phyloP scores from a whole-genome alignment of 805 yeast genomes.

The Isabelozyma gotoi region DNA sequence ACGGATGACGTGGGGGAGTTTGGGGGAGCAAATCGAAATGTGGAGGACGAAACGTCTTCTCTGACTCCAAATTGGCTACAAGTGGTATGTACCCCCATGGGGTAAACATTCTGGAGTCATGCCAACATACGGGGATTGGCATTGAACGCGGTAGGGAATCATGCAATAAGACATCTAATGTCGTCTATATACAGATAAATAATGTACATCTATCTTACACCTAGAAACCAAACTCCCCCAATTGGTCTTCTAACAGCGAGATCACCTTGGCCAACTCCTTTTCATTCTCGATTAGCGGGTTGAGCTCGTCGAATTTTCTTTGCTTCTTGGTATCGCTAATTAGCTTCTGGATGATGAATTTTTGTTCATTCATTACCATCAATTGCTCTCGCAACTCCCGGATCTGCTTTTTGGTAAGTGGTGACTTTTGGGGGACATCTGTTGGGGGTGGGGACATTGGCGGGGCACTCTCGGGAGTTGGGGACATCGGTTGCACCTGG shows the following conservation, averaged over 20 bases:
- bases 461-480: not conserved
- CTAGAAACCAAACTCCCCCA: slow-evolving; percentile 55
- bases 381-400: slow-evolving; percentile 66
- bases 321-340: slow-evolving; percentile 60
- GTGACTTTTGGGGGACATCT: slow-evolving; percentile 14
- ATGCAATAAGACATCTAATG: no score
- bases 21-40: not conserved
- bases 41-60: no score
- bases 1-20: not conserved
- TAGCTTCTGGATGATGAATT: slow-evolving; percentile 66
- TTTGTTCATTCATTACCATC: slow-evolving; percentile 86
- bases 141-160: no score
- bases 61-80: no score
- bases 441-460: not conserved
- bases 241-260: slow-evolving; percentile 38
- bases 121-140: no score
- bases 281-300: slow-evolving; percentile 56
- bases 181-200: not conserved
- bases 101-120: no score
- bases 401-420: slow-evolving; percentile 50
- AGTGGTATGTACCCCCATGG: no score
- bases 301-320: slow-evolving; percentile 76
- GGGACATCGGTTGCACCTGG: not conserved
- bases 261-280: slow-evolving; percentile 56
- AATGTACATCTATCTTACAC: no score